Evolutionary conservation across 2,329 filamentous ascomycete genomes (phyloP).

Genomic region (Cladosporium oxysporum): DNA sequence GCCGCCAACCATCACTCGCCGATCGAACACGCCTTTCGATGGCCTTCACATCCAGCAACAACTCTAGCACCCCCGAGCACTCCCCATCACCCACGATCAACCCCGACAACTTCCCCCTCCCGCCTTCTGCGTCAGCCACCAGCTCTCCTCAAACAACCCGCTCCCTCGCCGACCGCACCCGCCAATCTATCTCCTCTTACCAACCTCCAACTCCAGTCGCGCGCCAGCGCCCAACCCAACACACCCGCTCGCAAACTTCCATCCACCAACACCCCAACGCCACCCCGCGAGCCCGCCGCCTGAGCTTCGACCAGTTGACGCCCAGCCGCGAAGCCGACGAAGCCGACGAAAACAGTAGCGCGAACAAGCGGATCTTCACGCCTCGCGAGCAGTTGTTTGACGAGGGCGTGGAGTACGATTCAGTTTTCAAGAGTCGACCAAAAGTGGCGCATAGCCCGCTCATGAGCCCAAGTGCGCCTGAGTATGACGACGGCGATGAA

Average conservation of each 20-base stretch:
- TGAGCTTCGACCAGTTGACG: constrained; percentile 5
- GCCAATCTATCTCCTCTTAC: constrained; percentile 70
- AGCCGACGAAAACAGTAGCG: background rate
- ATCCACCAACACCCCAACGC: constrained; percentile 39
- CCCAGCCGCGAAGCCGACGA: constrained; percentile 9
- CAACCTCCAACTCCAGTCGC: constrained; percentile 20
- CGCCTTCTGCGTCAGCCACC: background rate
- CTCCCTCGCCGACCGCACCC: constrained; percentile 76
- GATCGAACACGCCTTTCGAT: constrained; percentile 52
- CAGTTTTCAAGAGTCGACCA: constrained; percentile 82
- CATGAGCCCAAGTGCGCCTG: constrained; percentile 23
- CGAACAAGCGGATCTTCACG: constrained; percentile 43
- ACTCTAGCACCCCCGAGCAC: background rate
- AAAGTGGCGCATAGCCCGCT: constrained; percentile 74
- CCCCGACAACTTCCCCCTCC: constrained; percentile 18
- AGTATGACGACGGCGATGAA: background rate
- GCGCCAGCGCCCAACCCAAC: constrained; percentile 33
- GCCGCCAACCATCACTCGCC: constrained; percentile 39
- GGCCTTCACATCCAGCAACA: constrained; percentile 29
- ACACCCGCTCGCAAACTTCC: constrained; percentile 36
- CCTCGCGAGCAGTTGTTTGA: constrained; percentile 70
- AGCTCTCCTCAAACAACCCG: constrained; percentile 30
- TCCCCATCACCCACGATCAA: constrained; percentile 23
- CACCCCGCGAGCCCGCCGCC: background rate
- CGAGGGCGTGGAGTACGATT: constrained; percentile 72